Base-by-base conservation (phyloP, 75 land plant genomes). In the Picea glauca region DNA sequence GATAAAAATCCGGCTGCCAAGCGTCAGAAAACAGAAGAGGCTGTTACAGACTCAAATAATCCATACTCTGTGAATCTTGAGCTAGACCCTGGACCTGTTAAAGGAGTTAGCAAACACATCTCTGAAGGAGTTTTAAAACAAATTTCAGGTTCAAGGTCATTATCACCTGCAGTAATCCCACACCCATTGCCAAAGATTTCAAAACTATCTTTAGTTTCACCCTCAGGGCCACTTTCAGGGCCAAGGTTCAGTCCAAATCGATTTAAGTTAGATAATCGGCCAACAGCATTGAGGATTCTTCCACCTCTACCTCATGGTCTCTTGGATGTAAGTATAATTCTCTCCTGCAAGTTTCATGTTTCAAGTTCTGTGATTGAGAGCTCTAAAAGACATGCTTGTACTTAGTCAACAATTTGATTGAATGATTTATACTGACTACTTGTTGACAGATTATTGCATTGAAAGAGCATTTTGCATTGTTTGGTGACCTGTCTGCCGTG, bases 201-300 rank as follows among this genome's bases (percentile, higher is more conserved):
- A 72, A 90, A 81, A 81, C 76, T 31, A 32, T 38, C 54, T n/a
- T 5, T n/a, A 12, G 40, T n/a, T 46, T 43, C 74, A 70, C n/a
- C 74, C 3, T 61, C 67, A 3, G 40, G 61, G 81, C 79, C 82
- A 66, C 77, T 80, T 58, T 57, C 76, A 50, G 54, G 68, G 23
- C 58, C 81, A 33, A 60, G n/a, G 9, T 79, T 79, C 65, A 23
- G 80, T 68, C 80, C 87, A 35, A 88, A 85, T 50, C 88, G 92
- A 62, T 89, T 85, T 79, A 92, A 92, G 81, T 79, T 90, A 33
- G 99, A 94, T 76, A 92, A 91, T 83, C 90, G 90, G 6, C 88
- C 99, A 40, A 91, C 92, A 50, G 68, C 87, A 58, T 92, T 97
- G 72, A 88, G 86, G 79, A 78, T 97, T 79, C 76, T 88, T 60